These are phyloP conservation scores for Jackrogersella multiformis DNA, from an alignment of 495 filamentous ascomycete genomes.

Conservation along the genomic window DNA sequence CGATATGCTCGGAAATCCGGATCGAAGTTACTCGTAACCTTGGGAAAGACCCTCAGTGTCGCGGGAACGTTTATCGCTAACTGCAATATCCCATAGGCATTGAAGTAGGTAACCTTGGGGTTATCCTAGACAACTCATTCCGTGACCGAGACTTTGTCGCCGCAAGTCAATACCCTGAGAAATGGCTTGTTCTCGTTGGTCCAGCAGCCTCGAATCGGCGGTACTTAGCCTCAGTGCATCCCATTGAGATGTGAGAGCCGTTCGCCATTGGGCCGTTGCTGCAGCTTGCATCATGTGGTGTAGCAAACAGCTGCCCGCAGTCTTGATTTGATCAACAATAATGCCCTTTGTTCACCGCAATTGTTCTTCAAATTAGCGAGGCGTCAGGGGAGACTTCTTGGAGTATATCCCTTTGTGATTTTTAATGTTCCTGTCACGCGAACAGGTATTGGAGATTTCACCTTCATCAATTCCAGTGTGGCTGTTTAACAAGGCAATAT, in stretches of 20 bases:
- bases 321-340: conserved; percentile 20
- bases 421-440: background rate
- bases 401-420: background rate
- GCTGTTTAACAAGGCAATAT: background rate
- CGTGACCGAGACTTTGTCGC: conserved; percentile 19
- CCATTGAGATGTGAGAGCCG: conserved; percentile 32
- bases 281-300: conserved; percentile 36
- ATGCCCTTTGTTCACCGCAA: conserved; percentile 23
- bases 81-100: conserved; percentile 39
- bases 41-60: background rate
- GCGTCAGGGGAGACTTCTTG: background rate
- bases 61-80: conserved; percentile 21
- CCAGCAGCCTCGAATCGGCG: conserved; percentile 33
- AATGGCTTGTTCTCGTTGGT: conserved; percentile 29
- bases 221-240: conserved; percentile 41
- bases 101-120: conserved; percentile 40
- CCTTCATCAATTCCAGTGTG: background rate
- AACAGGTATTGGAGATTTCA: background rate
- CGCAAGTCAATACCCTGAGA: conserved; percentile 1
- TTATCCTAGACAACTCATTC: conserved; percentile 27
- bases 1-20: conserved; percentile 17
- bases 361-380: background rate
- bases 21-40: background rate
- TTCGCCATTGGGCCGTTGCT: conserved; percentile 33
- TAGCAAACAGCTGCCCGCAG: conserved; percentile 40